A percentile compares a stretch with the other conserved stretches of the same genome.
These are phyloP conservation scores for Trichoderma atroviride DNA, from an alignment of 2,329 filamentous ascomycete species.

Conservation along the genomic window DNA sequence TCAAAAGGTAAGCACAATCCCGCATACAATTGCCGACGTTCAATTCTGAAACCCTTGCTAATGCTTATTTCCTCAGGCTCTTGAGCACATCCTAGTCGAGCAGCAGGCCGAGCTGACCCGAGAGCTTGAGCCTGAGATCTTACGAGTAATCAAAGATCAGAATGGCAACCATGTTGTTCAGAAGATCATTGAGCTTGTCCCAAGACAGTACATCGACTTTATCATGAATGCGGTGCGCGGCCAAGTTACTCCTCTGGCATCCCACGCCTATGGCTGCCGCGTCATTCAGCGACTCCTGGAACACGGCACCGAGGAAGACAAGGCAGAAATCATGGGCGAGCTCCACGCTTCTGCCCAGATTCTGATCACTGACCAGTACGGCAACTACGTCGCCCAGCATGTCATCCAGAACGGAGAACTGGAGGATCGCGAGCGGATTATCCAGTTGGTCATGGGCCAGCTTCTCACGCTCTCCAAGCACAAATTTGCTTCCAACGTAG, in stretches of 20 bases:
- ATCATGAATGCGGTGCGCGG: conserved; percentile 80
- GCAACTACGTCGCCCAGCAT: conserved; percentile 96
- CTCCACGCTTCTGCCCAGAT: conserved; percentile 71
- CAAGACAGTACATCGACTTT: conserved; percentile 77
- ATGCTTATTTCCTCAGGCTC: conserved; percentile 57
- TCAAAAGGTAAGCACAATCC: conserved; percentile 68
- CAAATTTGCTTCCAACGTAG: conserved; percentile 96
- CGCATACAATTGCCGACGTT: neutral
- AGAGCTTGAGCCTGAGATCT: conserved; percentile 76
- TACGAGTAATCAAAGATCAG: conserved; percentile 79
- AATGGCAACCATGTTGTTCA: conserved; percentile 98
- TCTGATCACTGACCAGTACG: conserved; percentile 84
- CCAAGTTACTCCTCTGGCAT: conserved; percentile 72
- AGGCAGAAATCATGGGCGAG: conserved; percentile 73
- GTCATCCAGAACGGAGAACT: conserved; percentile 77
- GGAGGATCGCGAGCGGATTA: conserved; percentile 72
- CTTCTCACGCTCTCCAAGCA: conserved; percentile 82
- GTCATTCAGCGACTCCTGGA: conserved; percentile 93
- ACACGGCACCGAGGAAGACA: conserved; percentile 72
- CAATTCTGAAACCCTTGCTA: neutral
- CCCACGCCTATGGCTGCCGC: conserved; percentile 84
- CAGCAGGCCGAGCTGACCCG: conserved; percentile 83
- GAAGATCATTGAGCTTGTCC: conserved; percentile 83
- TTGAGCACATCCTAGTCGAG: conserved; percentile 89
- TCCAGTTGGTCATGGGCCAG: conserved; percentile 71